phyloP scores from a whole-genome alignment of 2,329 filamentous ascomycete species.

The Pyrenophora seminiperda region DNA sequence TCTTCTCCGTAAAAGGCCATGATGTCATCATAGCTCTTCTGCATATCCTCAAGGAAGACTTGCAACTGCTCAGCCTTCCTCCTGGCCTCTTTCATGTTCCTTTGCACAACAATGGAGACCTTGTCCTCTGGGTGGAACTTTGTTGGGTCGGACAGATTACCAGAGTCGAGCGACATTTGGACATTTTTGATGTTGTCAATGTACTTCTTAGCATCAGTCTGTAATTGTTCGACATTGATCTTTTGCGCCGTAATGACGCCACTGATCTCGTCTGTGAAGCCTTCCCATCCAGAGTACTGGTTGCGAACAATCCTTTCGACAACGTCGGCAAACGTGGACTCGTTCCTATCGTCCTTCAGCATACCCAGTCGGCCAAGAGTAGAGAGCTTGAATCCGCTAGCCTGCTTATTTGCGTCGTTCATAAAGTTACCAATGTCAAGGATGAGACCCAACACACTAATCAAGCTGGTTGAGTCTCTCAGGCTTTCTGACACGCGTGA shows the following conservation, averaged over 20 bases:
- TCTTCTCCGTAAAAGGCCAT: conserved; percentile 98
- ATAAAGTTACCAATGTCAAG: conserved; percentile 99
- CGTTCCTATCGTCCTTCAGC: conserved; percentile 99
- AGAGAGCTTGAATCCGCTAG: conserved; percentile 95
- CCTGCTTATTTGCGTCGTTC: conserved; percentile 99
- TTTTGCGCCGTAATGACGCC: conserved; percentile 82
- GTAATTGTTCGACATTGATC: conserved; percentile 91
- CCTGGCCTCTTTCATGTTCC: conserved; percentile 94
- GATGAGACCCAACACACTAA: conserved; percentile 95
- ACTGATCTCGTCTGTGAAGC: conserved; percentile 81
- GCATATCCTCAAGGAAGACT: conserved; percentile 91
- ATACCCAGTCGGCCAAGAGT: conserved; percentile 91
- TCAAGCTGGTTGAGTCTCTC: conserved; percentile 86
- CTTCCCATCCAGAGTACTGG: conserved; percentile 95
- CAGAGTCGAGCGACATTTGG: conserved; percentile 87
- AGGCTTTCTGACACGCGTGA: conserved; percentile 86
- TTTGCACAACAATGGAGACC: conserved; percentile 86
- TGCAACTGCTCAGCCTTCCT: conserved; percentile 96
- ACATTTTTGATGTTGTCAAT: conserved; percentile 95
- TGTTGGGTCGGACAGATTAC: conserved; percentile 93
- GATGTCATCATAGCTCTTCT: conserved; percentile 88
- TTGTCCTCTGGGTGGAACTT: conserved; percentile 98
- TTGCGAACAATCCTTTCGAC: conserved; percentile 96
- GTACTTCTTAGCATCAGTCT: conserved; percentile 85
- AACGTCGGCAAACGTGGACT: conserved; percentile 92